These are phyloP conservation scores for Sporothrix euskadiensis DNA, from an alignment of 2,329 filamentous ascomycete species.

Conservation along the genomic window DNA sequence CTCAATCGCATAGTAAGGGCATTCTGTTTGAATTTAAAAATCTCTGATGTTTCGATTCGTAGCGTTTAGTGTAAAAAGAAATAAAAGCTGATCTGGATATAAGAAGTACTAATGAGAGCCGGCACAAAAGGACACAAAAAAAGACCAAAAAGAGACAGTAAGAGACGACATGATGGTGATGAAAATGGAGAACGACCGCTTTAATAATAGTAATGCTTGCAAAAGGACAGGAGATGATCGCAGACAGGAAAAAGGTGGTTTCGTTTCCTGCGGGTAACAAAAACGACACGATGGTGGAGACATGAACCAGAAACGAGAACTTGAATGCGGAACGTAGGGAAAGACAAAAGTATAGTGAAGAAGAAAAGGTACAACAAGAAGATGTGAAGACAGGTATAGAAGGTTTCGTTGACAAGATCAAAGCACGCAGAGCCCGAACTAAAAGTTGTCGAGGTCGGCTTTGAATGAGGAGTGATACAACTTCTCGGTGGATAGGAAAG, in stretches of 20 bases:
- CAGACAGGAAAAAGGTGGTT: background rate
- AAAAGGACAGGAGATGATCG: background rate
- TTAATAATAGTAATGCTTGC: background rate
- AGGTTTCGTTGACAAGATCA: no score
- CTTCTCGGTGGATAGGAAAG: background rate
- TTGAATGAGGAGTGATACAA: no score
- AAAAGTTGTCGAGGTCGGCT: no score
- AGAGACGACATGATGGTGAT: background rate
- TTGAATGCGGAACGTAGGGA: background rate
- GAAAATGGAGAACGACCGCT: background rate
- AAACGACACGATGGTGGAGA: background rate
- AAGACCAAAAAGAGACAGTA: background rate
- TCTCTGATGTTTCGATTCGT: conserved; percentile 17
- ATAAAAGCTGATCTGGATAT: conserved; percentile 22
- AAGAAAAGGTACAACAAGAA: background rate
- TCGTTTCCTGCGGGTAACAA: background rate
- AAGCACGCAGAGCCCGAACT: no score
- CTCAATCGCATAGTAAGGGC: background rate
- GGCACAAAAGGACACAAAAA: background rate
- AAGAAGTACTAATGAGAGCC: background rate
- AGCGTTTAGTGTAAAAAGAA: background rate
- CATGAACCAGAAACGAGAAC: background rate
- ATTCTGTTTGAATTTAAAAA: background rate
- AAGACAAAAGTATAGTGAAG: background rate
- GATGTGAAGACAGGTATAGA: background rate